Percentiles rank a stretch among this genome's conserved stretches.
phyloP scores from a whole-genome alignment of 805 yeast genomes.

The Suhomyces sp. region DNA sequence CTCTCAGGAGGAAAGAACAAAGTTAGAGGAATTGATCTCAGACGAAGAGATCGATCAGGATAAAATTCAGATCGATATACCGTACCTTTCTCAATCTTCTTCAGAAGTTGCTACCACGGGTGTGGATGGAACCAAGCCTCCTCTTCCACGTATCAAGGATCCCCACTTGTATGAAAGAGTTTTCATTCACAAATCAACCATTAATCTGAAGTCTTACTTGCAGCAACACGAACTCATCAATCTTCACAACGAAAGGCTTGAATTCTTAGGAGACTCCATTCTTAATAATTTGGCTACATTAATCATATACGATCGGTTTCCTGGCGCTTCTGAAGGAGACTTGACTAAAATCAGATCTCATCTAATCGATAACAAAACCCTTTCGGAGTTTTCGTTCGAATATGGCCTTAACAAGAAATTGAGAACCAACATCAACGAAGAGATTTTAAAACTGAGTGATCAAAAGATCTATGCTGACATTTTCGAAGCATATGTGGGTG shows the following conservation, averaged over 20 bases:
- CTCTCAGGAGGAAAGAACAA: slow-evolving; percentile 11
- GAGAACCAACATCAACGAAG: slow-evolving; percentile 47
- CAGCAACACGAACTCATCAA: slow-evolving; percentile 55
- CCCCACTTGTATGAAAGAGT: slow-evolving; percentile 62
- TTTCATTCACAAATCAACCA: slow-evolving; percentile 75
- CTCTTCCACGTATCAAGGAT: slow-evolving; percentile 63
- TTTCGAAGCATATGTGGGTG: slow-evolving; percentile 94
- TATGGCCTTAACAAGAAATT: slow-evolving; percentile 66
- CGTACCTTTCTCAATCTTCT: slow-evolving; percentile 2
- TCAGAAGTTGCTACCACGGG: slow-evolving; percentile 8
- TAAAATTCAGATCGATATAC: slow-evolving; percentile 7
- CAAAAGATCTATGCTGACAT: slow-evolving; percentile 82
- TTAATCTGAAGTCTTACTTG: slow-evolving; percentile 55
- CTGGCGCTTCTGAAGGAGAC: slow-evolving; percentile 76
- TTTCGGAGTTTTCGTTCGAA: slow-evolving; percentile 64
- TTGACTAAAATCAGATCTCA: slow-evolving; percentile 66
- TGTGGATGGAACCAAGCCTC: slow-evolving; percentile 41
- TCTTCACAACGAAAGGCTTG: slow-evolving; percentile 81
- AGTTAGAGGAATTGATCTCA: slow-evolving; percentile 3
- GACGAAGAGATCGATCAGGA: neutral
- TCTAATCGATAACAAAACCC: slow-evolving; percentile 68
- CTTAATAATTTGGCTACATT: slow-evolving; percentile 69
- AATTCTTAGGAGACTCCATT: slow-evolving; percentile 87
- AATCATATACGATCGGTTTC: slow-evolving; percentile 63
- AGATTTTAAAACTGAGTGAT: slow-evolving; percentile 47